Percentiles rank a stretch among this genome's conserved stretches.
phyloP scores from a whole-genome alignment of 768 basidiomycete genomes.

The Phaeolepiota aurea region DNA sequence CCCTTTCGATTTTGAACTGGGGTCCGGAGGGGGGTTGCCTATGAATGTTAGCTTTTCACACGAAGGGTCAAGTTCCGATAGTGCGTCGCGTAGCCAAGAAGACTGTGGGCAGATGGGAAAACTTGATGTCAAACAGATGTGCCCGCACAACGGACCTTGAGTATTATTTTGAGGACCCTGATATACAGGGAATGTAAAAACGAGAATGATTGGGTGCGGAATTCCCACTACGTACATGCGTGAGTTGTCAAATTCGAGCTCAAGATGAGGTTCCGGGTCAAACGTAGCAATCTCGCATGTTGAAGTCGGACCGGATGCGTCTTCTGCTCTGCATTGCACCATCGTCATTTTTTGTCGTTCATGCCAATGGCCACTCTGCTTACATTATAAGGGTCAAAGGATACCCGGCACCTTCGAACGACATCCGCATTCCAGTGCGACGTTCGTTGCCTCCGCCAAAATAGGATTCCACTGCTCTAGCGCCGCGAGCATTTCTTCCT shows the following conservation, averaged over 20 bases:
- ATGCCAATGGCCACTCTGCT: slow-evolving; percentile 18
- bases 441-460: slow-evolving; percentile 48
- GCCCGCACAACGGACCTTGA: slow-evolving; percentile 47
- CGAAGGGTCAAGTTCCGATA: slow-evolving; percentile 85
- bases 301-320: slow-evolving; percentile 74
- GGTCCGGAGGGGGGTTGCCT: slow-evolving; percentile 50
- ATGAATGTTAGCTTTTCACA: slow-evolving; percentile 82
- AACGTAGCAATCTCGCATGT: slow-evolving; percentile 83
- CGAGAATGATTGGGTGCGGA: not conserved
- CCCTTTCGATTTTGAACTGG: slow-evolving; percentile 6
- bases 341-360: no score
- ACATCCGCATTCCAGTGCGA: slow-evolving; percentile 79
- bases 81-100: slow-evolving; percentile 89
- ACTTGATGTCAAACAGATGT: not conserved
- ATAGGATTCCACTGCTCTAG: slow-evolving; percentile 45
- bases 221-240: slow-evolving; percentile 37
- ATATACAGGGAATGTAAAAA: not conserved
- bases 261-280: slow-evolving; percentile 73
- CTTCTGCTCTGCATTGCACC: slow-evolving; percentile 68
- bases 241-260: slow-evolving; percentile 69
- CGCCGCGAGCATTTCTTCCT: slow-evolving; percentile 25
- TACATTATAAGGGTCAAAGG: slow-evolving; percentile 77
- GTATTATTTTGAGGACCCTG: slow-evolving; percentile 75
- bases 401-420: slow-evolving; percentile 69
- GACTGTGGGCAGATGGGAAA: slow-evolving; percentile 33